phyloP scores from a whole-genome alignment of 2,329 filamentous ascomycete species.

The Gnomoniopsis smithogilvyi region DNA sequence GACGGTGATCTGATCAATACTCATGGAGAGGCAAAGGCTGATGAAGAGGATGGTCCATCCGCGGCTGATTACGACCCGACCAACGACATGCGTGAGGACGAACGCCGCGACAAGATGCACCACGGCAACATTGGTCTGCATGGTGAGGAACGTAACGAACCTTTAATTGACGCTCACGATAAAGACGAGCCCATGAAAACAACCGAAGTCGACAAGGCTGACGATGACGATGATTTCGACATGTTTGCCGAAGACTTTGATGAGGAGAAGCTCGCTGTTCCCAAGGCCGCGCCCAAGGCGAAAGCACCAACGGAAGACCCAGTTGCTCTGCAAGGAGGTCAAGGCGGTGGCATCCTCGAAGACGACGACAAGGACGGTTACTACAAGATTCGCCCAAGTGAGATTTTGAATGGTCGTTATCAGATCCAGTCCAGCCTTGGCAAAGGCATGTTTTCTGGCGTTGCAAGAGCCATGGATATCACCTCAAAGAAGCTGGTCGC shows the following conservation, averaged over 20 bases:
- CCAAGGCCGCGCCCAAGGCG: conserved; percentile 35
- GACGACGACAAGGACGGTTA: conserved; percentile 95
- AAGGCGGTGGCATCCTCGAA: conserved; percentile 75
- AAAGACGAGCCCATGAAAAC: conserved; percentile 28
- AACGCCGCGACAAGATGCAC: conserved; percentile 64
- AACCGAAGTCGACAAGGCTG: conserved; percentile 41
- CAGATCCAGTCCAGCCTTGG: conserved; percentile 84
- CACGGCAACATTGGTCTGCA: conserved; percentile 53
- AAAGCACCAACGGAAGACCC: conserved; percentile 40
- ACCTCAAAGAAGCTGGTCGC: conserved; percentile 76
- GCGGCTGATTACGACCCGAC: conserved; percentile 91
- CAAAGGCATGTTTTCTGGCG: conserved; percentile 93
- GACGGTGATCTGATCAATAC: conserved; percentile 67
- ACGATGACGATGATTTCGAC: conserved; percentile 70
- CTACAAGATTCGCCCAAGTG: conserved; percentile 90
- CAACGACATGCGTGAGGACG: conserved; percentile 82
- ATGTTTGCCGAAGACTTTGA: conserved; percentile 88
- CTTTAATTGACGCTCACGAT: conserved; percentile 20
- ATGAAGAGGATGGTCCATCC: conserved; percentile 71
- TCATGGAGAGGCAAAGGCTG: conserved; percentile 39
- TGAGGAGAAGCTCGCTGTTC: conserved; percentile 61
- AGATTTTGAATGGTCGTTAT: conserved; percentile 85
- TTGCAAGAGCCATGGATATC: conserved; percentile 82
- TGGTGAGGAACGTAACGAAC: conserved; percentile 34
- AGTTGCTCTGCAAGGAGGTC: conserved; percentile 44